Evolutionary conservation across 805 yeast species (phyloP).

Genomic region (Sugiyamaella lignohabitans): DNA sequence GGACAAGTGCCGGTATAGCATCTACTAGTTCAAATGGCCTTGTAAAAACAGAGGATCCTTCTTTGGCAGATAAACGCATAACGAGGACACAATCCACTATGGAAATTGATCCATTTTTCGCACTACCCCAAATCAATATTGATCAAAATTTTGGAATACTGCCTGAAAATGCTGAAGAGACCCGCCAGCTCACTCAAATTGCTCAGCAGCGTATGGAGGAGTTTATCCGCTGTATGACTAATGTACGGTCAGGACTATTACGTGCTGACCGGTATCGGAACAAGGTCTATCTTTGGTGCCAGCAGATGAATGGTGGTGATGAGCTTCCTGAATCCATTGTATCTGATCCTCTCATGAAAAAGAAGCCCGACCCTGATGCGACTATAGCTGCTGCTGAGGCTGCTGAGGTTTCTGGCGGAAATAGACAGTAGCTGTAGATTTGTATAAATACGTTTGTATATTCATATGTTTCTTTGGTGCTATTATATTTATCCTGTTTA

Average conservation of each 20-base stretch:
- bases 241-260: conserved; percentile 65
- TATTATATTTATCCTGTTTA: too few relatives aligned
- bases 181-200: conserved; percentile 68
- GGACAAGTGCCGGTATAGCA: conserved; percentile 11
- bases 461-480: too few relatives aligned
- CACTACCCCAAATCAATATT: conserved; percentile 44
- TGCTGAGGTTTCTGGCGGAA: background rate
- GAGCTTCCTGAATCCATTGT: conserved; percentile 24
- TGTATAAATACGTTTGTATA: background rate
- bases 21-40: conserved; percentile 10
- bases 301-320: conserved; percentile 63
- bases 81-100: conserved; percentile 28
- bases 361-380: background rate
- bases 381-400: background rate
- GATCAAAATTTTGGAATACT: conserved; percentile 49
- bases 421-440: background rate
- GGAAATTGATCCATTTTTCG: conserved; percentile 58
- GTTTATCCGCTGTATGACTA: conserved; percentile 71
- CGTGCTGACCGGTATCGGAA: conserved; percentile 71
- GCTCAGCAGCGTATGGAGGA: conserved; percentile 81
- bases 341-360: conserved; percentile 5
- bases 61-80: conserved; percentile 20
- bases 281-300: conserved; percentile 73
- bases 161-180: conserved; percentile 55
- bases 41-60: conserved; percentile 7